Conservation (phyloP, 345 rosid species). For the Geranium brycei region DNA sequence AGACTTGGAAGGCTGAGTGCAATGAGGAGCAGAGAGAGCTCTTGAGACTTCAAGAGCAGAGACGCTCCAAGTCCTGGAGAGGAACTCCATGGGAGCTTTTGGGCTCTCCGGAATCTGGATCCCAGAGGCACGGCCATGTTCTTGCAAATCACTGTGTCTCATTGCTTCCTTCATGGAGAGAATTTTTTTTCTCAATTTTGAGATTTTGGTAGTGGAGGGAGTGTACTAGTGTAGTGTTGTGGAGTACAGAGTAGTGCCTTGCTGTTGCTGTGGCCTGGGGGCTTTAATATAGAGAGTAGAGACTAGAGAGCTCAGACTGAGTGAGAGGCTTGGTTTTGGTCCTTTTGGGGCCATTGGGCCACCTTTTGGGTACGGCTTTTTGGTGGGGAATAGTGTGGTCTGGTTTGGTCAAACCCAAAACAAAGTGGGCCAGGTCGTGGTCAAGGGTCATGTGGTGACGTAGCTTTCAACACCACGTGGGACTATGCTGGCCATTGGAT, state of each 20-base stretch:
- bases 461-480: neutral
- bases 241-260: neutral
- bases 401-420: neutral
- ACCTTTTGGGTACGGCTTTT: neutral
- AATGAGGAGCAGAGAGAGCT: conserved; percentile 33
- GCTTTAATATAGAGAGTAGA: neutral
- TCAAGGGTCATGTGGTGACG: neutral
- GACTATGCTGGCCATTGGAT: neutral
- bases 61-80: conserved; percentile 80
- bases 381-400: no score
- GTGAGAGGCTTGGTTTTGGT: neutral
- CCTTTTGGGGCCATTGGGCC: neutral
- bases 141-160: neutral
- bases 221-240: neutral
- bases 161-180: neutral
- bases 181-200: neutral
- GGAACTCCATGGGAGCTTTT: conserved; percentile 80
- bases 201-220: neutral
- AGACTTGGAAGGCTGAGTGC: conserved; percentile 14
- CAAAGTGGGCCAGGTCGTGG: neutral
- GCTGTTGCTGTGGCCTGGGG: neutral
- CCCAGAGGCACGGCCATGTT: neutral
- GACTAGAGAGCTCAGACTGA: no score
- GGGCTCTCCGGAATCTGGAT: conserved; percentile 11
- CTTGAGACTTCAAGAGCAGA: conserved; percentile 81